Base-by-base conservation (phyloP, 2,329 filamentous ascomycete genomes). In the Nigrograna mackinnonii region DNA sequence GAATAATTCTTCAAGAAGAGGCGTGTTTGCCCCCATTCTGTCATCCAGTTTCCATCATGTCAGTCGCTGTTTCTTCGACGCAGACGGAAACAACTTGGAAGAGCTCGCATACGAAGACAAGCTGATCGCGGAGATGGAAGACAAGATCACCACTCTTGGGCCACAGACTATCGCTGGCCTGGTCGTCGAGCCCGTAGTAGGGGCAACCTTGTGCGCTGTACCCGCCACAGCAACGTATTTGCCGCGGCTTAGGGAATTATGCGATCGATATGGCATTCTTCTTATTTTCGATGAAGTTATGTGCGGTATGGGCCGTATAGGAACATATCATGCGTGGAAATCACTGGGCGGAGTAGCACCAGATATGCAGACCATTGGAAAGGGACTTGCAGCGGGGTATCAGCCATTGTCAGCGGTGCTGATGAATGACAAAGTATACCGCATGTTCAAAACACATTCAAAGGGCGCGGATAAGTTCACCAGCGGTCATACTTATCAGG, bases 51-150 rank as follows among this genome's bases (percentile, higher is more conserved):
- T 82, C 26, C 80, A 76, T 7, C 77, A 77, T 39, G 84, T 90
- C 0, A 84, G 80, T n/a, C 78, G 85, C 0, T 86, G 85, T 55
- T 83, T 84, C 53, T 70, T 78, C 0, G 89, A 86, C 54, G 78
- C 83, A 6, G 78, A 76, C 0, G 77, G 77, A 55, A 50, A 49
- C 0, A 54, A 71, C 0, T 66, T 54, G 0, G 84, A 89, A 52
- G 77, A 82, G 21, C 70, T 72, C 2, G 69, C 74, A 1, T 89
- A 87, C 47, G 79, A 86, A 1, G 58, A 63, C 1, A 72, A 82
- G 17, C 71, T 89, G 11, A 79, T 80, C 0, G 62, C 74, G 4
- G 85, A 90, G 60, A 70, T 91, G 1, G 86, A 90, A 6, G 75
- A 69, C 2, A 83, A 87, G 49, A 88, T 91, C 48, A 59, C 67